phyloP scores from a whole-genome alignment of 768 basidiomycete genomes.

The Phaffia australis region DNA sequence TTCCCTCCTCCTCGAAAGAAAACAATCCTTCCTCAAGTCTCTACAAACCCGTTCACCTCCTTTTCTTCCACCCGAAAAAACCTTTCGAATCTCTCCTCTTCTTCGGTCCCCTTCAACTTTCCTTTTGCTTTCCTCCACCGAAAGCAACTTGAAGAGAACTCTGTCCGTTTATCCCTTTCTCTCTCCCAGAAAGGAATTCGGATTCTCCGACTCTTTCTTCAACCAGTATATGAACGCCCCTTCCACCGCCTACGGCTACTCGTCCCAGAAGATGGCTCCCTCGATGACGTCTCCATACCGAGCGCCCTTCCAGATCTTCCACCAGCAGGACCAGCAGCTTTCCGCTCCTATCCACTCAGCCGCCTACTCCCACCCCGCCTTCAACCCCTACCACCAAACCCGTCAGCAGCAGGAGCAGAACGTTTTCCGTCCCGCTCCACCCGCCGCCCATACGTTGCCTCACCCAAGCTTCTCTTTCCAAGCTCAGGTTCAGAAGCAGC shows the following conservation, averaged over 20 bases:
- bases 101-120: no score
- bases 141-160: no score
- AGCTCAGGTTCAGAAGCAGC: conserved; percentile 9
- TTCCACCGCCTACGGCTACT: conserved; percentile 1
- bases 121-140: no score
- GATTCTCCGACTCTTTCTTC: conserved; percentile 12
- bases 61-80: no score
- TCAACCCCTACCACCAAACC: background rate
- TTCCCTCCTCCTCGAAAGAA: no score
- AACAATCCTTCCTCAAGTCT: no score
- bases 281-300: background rate
- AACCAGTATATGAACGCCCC: conserved; percentile 12
- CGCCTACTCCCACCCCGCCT: background rate
- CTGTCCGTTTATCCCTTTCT: no score
- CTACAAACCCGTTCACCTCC: no score
- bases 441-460: background rate
- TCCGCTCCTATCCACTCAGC: background rate
- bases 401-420: conserved; percentile 18
- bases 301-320: background rate
- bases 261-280: background rate
- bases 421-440: background rate
- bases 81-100: no score
- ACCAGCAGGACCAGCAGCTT: conserved; percentile 1
- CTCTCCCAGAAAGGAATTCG: conserved; percentile 8
- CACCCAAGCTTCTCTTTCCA: background rate